Evolutionary conservation across 306 rosid genomes (phyloP).

Genomic region (Dryas octopetala): DNA sequence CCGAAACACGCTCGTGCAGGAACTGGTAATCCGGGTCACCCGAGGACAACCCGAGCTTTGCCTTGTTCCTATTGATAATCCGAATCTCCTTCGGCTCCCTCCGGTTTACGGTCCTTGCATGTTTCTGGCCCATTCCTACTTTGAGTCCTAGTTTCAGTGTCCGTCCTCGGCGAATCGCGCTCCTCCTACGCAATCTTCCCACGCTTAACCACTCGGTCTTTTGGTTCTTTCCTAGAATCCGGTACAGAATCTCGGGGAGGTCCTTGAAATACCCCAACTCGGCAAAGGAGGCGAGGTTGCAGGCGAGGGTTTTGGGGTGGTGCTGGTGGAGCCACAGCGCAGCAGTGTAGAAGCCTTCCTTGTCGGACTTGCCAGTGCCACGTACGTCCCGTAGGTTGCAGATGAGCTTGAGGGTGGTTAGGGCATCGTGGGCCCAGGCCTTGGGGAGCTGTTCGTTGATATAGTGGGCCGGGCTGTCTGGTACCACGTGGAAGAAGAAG

Average conservation of each 20-base stretch:
- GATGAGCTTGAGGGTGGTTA: slow-evolving; percentile 53
- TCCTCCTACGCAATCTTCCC: too few relatives aligned
- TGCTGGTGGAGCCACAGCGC: slow-evolving; percentile 46
- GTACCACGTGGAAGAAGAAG: slow-evolving; percentile 50
- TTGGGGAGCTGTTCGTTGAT: slow-evolving; percentile 25
- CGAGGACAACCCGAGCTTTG: too few relatives aligned
- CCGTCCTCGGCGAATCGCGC: too few relatives aligned
- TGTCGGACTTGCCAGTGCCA: slow-evolving; percentile 57
- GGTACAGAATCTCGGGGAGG: slow-evolving; percentile 51
- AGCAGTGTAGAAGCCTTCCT: slow-evolving; percentile 39
- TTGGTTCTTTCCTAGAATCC: slow-evolving; percentile 34
- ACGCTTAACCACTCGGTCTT: not conserved
- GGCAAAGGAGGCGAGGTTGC: slow-evolving; percentile 45
- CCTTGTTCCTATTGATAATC: too few relatives aligned
- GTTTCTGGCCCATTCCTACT: too few relatives aligned
- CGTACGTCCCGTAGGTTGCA: slow-evolving; percentile 55
- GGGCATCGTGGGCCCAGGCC: slow-evolving; percentile 43
- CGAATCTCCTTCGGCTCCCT: too few relatives aligned
- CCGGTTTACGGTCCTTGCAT: too few relatives aligned
- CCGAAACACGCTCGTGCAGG: too few relatives aligned
- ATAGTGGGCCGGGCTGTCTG: slow-evolving; percentile 26
- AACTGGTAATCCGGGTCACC: too few relatives aligned
- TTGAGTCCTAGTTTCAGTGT: too few relatives aligned
- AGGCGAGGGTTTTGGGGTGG: slow-evolving; percentile 53
- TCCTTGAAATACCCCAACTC: slow-evolving; percentile 63